These are phyloP conservation scores for Myriosclerotinia scirpicola DNA, from an alignment of 2,329 filamentous ascomycete species.

Conservation along the genomic window DNA sequence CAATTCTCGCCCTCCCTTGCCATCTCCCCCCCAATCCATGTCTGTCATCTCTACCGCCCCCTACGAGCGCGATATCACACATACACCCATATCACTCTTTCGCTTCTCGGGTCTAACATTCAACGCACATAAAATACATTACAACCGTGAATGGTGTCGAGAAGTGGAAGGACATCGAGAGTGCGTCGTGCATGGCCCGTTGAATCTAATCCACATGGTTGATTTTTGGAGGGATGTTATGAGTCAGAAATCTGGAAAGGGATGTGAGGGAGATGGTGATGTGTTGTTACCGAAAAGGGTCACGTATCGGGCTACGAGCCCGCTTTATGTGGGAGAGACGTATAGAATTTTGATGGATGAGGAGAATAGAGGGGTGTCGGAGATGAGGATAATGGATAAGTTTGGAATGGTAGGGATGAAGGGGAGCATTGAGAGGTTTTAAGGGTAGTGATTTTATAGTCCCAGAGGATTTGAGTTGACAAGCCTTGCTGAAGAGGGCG, in stretches of 20 bases:
- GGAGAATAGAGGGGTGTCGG: constrained; percentile 36
- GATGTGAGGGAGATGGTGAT: not conserved
- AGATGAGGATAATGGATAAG: constrained; percentile 35
- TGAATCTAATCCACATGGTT: constrained; percentile 72
- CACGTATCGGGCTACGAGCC: constrained; percentile 50
- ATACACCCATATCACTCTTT: constrained; percentile 54
- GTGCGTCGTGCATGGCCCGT: constrained; percentile 76
- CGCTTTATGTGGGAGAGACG: constrained; percentile 50
- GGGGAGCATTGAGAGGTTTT: constrained; percentile 35
- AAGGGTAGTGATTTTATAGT: not conserved
- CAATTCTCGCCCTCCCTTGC: constrained; percentile 31
- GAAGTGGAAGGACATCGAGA: constrained; percentile 59
- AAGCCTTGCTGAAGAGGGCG: too few relatives aligned
- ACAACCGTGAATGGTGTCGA: constrained; percentile 58
- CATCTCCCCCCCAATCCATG: constrained; percentile 24
- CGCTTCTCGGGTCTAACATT: constrained; percentile 82
- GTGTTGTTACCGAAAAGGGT: constrained; percentile 44
- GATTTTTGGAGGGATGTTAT: constrained; percentile 61
- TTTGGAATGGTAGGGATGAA: constrained; percentile 40
- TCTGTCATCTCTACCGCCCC: constrained; percentile 26
- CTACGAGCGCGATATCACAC: constrained; percentile 39
- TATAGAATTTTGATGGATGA: constrained; percentile 47
- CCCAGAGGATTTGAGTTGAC: too few relatives aligned
- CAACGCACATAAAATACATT: constrained; percentile 84
- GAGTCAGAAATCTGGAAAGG: constrained; percentile 10